Base-by-base conservation (phyloP, 139 green algal species). In the Closterium sp. region DNA sequence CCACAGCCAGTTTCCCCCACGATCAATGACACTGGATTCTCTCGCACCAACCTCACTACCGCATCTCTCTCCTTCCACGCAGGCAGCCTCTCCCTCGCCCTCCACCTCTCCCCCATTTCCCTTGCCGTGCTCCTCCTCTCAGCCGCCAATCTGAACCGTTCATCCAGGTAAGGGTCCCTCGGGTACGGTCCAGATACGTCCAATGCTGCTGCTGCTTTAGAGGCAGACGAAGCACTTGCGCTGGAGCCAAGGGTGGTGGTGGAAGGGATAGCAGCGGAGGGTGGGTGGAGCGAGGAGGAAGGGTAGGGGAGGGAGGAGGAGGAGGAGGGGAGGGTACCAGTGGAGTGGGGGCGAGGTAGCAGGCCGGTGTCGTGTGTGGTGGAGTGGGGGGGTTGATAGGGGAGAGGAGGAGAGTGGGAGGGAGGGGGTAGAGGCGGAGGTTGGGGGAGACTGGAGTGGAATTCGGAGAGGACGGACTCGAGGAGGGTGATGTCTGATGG, bases 1-100 rank as follows among this genome's bases (percentile, higher is more conserved):
- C 97, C 97, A 89, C 97, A 99, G 4, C 97, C 97, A 9, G 97
- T 98, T 33, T 97, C 97, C 12, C 97, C 98, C 12, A 91, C 96
- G 31, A 99, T 95, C 21, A 99, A 96, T 33, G 97, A 69, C 85
- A 98, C 97, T 10, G 93, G 84, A 83, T 94, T 36, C 0, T 83
- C 33, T 0, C 10, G 25, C 43, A 98, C 90, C 33, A 94, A 76
- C 21, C 87, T 7, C 34, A 91, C 28, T 19, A 91, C 33, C 2
- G 23, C 23, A 33, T 91, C 64, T 33, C 87, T 30, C 87, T 91
- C 87, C 87, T 88, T 87, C 64, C 64, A 91, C 30, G 87, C 87
- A 9, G 87, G 87, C 28, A 91, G 87, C 32, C 23, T 38, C 33
- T 85, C 88, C 69, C 88, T 88, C 88, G 25, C 88, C 31, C 33